phyloP scores from a whole-genome alignment of 2,329 filamentous ascomycete species.

The Acarospora socialis region DNA sequence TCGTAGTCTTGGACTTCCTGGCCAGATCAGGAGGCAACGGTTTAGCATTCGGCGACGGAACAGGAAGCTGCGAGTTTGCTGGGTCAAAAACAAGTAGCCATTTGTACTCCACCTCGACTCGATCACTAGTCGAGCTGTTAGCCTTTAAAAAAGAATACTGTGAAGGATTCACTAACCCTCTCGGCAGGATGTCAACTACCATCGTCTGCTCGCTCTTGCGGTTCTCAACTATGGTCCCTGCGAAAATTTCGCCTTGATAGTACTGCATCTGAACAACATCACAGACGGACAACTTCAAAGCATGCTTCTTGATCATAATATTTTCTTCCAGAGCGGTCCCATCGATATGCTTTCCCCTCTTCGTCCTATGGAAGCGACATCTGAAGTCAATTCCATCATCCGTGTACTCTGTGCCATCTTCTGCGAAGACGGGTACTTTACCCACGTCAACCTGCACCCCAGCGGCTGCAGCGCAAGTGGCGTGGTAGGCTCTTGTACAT shows the following conservation, averaged over 20 bases:
- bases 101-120: constrained; percentile 48
- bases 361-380: constrained; percentile 84
- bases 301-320: constrained; percentile 52
- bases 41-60: constrained; percentile 30
- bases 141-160: constrained; percentile 13
- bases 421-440: constrained; percentile 70
- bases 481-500: constrained; percentile 84
- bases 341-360: constrained; percentile 64
- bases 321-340: constrained; percentile 56
- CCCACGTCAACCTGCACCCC: constrained; percentile 85
- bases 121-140: constrained; percentile 24
- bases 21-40: constrained; percentile 33
- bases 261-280: constrained; percentile 81
- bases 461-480: constrained; percentile 82
- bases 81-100: constrained; percentile 36
- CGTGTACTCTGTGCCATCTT: constrained; percentile 84
- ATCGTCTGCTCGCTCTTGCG: constrained; percentile 58
- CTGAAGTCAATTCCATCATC: constrained; percentile 85
- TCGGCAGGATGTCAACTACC: constrained; percentile 69
- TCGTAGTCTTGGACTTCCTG: constrained; percentile 24
- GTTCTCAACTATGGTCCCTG: constrained; percentile 77
- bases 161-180: constrained; percentile 46
- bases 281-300: constrained; percentile 51
- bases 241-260: constrained; percentile 74
- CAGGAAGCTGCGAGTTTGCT: constrained; percentile 31